Evolutionary conservation across 2,329 filamentous ascomycete species (phyloP), one percentile per base, ranked within the genome.

Genomic region (Monilinia laxa): DNA sequence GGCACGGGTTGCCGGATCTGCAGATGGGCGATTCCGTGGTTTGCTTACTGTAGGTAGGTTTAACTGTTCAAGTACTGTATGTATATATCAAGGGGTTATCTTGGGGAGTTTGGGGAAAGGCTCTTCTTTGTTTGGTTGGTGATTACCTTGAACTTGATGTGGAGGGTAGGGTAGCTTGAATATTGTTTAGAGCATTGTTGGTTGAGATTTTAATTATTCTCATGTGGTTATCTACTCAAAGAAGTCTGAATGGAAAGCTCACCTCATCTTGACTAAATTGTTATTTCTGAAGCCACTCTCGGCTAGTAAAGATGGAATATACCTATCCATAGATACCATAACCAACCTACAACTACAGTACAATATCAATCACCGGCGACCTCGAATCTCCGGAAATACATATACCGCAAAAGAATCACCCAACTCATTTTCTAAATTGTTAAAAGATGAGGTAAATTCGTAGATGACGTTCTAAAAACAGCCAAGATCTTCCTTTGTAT

Each of bases 401-500:
- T 35, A 35, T 35, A 35, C 31, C 4, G 1, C 5, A 5, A 35
- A 35, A 35, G 31, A 35, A 35, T 35, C 31, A 35, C 5, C 31
- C 31, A 9, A 4, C 7, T 35, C 31, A 35, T 35, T 5, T 35
- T 35, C 31, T 35, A 35, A 35, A 35, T 35, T 35, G 31, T 35
- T 4, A 35, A 35, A 35, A 35, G 31, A 35, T 5, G 45, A n/a
- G 20, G 45, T n/a, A 47, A 47, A 56, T 23, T 35, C 31, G 7
- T 0, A 40, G 54, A 56, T 25, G 54, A 25, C 20, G 54, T n/a
- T 18, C 54, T 38, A 42, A 40, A 57, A 28, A 38, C 38, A 57
- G 38, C 55, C n/a, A 42, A 57, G 38, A 57, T 25, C 3, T 20
- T 57, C 9, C 55, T 42, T 42, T 57, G 55, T 57, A 51, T 11